These are phyloP conservation scores for Sugiyamaella neomexicana DNA, from an alignment of 1,139 yeast genomes.

Conservation along the genomic window DNA sequence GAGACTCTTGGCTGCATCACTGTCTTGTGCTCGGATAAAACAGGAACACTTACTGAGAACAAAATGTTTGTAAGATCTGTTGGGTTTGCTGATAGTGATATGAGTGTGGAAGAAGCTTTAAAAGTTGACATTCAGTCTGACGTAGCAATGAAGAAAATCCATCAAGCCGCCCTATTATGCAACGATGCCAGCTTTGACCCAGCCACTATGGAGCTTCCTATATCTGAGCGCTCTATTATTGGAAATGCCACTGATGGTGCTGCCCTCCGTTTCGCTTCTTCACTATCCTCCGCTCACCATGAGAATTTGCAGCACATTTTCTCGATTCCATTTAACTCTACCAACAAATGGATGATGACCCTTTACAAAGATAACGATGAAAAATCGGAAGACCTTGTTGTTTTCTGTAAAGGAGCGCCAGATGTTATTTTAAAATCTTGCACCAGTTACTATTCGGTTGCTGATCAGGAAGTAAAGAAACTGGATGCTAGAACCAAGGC, in stretches of 20 bases:
- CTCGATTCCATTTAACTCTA: conserved; percentile 45
- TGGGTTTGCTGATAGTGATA: conserved; percentile 30
- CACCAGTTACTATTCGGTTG: conserved; percentile 31
- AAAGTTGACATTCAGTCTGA: conserved; percentile 19
- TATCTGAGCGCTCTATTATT: conserved; percentile 38
- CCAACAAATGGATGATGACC: conserved; percentile 50
- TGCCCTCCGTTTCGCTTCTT: conserved; percentile 44
- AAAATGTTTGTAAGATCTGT: conserved; percentile 52
- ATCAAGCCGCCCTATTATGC: conserved; percentile 40
- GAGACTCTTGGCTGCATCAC: conserved; percentile 55
- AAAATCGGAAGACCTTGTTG: conserved; percentile 11
- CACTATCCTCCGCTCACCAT: conserved; percentile 17
- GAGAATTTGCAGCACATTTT: conserved; percentile 13
- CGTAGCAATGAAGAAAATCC: conserved; percentile 20
- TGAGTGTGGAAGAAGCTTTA: conserved; percentile 28
- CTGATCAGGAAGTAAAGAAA: conserved; percentile 24
- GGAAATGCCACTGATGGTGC: conserved; percentile 57
- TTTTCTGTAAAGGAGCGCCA: conserved; percentile 54
- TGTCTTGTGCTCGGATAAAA: conserved; percentile 55
- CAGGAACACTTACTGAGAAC: conserved; percentile 56
- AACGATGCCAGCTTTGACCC: conserved; percentile 45
- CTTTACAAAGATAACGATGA: conserved; percentile 26
- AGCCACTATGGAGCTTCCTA: conserved; percentile 24
- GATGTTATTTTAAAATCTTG: conserved; percentile 48
- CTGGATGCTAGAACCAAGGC: conserved; percentile 26